Evolutionary conservation across 2,329 filamentous ascomycete genomes (phyloP).

Genomic region (Rhexocercosporidium sp.): DNA sequence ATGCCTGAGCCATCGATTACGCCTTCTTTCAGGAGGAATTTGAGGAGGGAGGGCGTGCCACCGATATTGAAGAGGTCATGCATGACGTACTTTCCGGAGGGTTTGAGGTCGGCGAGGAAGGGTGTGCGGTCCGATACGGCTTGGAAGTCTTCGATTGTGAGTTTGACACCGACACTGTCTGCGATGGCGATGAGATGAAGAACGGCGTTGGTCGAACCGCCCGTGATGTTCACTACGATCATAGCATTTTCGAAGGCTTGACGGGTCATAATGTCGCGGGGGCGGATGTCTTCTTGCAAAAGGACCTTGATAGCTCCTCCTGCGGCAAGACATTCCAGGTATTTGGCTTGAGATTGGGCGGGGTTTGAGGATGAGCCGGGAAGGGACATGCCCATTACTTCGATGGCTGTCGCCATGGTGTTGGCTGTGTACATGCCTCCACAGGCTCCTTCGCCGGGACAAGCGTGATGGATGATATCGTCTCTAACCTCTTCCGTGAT

Average conservation of each 20-base stretch:
- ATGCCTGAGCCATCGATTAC: slow-evolving; percentile 63
- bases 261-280: slow-evolving; percentile 78
- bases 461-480: slow-evolving; percentile 93
- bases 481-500: slow-evolving; percentile 91
- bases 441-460: slow-evolving; percentile 82
- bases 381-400: slow-evolving; percentile 78
- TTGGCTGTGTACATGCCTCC: slow-evolving; percentile 86
- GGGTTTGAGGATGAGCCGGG: slow-evolving; percentile 82
- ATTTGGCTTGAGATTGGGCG: slow-evolving; percentile 74
- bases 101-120: slow-evolving; percentile 83
- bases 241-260: slow-evolving; percentile 86
- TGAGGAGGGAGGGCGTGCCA: slow-evolving; percentile 61
- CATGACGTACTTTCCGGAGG: slow-evolving; percentile 70
- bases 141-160: slow-evolving; percentile 88
- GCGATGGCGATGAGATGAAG: slow-evolving; percentile 85
- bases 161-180: slow-evolving; percentile 78
- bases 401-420: slow-evolving; percentile 77
- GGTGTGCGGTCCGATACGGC: slow-evolving; percentile 78
- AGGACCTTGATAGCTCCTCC: slow-evolving; percentile 77
- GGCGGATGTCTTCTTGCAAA: slow-evolving; percentile 77
- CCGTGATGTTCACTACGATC: slow-evolving; percentile 81
- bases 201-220: slow-evolving; percentile 85
- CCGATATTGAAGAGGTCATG: slow-evolving; percentile 61
- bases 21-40: slow-evolving; percentile 62
- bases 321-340: slow-evolving; percentile 72